Percentiles rank a stretch among this genome's conserved stretches.
phyloP scores from a whole-genome alignment of 192 early-diverging fungal species.

The Mortierella antarctica region DNA sequence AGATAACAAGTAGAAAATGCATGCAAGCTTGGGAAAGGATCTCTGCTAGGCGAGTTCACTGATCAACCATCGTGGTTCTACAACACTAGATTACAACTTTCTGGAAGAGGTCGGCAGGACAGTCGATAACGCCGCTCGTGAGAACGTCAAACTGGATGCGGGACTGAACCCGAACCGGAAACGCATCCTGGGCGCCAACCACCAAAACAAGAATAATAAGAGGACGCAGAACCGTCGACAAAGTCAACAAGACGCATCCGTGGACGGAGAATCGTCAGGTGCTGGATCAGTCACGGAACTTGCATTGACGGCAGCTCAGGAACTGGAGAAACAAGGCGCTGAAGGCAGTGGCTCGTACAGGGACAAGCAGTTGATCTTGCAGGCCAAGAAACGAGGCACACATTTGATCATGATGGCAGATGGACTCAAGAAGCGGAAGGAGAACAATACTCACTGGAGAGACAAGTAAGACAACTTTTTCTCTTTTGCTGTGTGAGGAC shows the following conservation, averaged over 20 bases:
- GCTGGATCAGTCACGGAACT: slow-evolving; percentile 4
- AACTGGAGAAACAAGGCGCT: slow-evolving; percentile 29
- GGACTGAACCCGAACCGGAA: slow-evolving; percentile 25
- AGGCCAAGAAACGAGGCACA: slow-evolving; percentile 54
- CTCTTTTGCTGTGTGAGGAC: neutral
- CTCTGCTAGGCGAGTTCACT: neutral
- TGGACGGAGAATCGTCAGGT: neutral
- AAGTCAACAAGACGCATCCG: slow-evolving; percentile 5
- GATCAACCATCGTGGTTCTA: neutral
- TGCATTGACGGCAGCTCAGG: slow-evolving; percentile 31
- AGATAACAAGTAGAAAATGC: neutral
- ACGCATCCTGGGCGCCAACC: slow-evolving; percentile 24
- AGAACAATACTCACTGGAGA: slow-evolving; percentile 63
- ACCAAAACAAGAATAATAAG: slow-evolving; percentile 4
- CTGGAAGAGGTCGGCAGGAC: slow-evolving; percentile 72
- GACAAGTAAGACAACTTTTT: slow-evolving; percentile 48
- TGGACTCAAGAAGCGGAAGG: slow-evolving; percentile 67
- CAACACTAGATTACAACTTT: slow-evolving; percentile 68
- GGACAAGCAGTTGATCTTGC: slow-evolving; percentile 49
- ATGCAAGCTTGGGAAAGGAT: neutral
- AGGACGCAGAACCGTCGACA: slow-evolving; percentile 13
- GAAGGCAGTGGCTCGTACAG: slow-evolving; percentile 36
- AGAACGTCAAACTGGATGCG: slow-evolving; percentile 47
- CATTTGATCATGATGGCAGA: slow-evolving; percentile 59
- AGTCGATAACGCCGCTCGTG: slow-evolving; percentile 60